Base-by-base conservation (phyloP, 2,329 filamentous ascomycete genomes). In the Neophaeococcomyces aloes region DNA sequence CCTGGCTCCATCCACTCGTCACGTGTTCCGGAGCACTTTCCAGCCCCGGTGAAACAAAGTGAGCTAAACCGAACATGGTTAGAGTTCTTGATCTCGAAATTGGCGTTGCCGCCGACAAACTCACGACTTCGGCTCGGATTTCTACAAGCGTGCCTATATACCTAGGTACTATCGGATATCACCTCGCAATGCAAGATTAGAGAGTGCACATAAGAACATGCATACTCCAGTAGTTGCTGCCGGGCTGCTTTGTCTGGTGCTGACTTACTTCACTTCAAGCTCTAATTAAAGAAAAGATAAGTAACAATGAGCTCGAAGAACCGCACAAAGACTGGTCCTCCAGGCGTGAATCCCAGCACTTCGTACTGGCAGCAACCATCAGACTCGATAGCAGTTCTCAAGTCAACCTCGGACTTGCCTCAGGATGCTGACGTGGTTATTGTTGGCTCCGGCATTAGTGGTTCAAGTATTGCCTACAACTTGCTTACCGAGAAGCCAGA, bases 361-460 rank as follows among this genome's bases (percentile, higher is more conserved):
- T 58, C 65, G 3, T 62, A 59, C 41, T 64, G 61, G 61, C 48
- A 60, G 13, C 44, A 53, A 25, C 42, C 49, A 1, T 50, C 50
- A 1, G 58, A 60, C 47, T 38, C 53, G 1, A 55, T 62, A 11
- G 45, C 55, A 4, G 45, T 54, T 2, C 34, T 36, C 1, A 48
- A 51, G 11, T 51, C 51, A 14, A 25, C 39, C 5, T 19, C 44
- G n/a, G 42, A 56, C 14, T 46, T 63, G 1, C 54, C 58, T 6
- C 29, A 48, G 2, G 41, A 54, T 29, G 50, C 57, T 2, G 57
- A 62, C 38, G 46, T 59, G 32, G 58, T 53, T 6, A 54, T 65
- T 23, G 60, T 64, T 33, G 62, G 62, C 18, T 64, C 61, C 3
- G 62, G 62, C 1, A 62, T 64, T 38, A 59, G 61, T 1, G 59